Evolutionary conservation across 345 rosid genomes (phyloP), one percentile per base, ranked within the genome.

Genomic region (Microcos paniculata): DNA sequence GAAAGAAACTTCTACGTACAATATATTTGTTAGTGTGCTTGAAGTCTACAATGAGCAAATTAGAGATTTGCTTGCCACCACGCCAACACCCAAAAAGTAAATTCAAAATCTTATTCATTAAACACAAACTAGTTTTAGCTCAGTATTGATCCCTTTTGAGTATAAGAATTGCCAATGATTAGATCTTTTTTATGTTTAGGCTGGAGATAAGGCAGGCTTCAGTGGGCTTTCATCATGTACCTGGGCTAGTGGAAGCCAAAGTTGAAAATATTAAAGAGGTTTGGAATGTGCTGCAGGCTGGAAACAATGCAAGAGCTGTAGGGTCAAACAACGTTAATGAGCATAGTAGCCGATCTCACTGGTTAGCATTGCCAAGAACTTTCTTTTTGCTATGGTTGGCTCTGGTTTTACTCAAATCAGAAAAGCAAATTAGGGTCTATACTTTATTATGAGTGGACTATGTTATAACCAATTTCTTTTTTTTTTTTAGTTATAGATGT

Each of bases 11-110:
- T 79, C 75, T 73, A 56, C 80, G 3, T 84, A 79, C 52, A 31
- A 62, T 71, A 52, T 87, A 35, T 84, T 83, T 26, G 88, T 87
- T 69, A 84, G 88, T 53, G 88, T 78, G 69, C 85, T 87, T 80
- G 90, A 86, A 81, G 87, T 86, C 79, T 86, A 86, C 46, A 84
- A 84, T 9, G 89, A 84, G 64, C 87, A 86, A 70, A 86, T 86
- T 58, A 86, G 87, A 70, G 90, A 87, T 67, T 78, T 87, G 78
- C 79, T 87, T 73, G 86, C 84, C 31, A 83, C 80, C 35, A 74
- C 85, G 15, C 81, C 84, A 52, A 21, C 85, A 74, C 76, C 90
- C 16, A 85, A 78, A 83, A 83, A 71, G 87, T 85, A 81, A 79
- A 83, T 35, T n/a, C 71, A 73, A 40, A 68, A 57, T 43, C 40